Percentiles rank a stretch among this genome's conserved stretches.
Evolutionary conservation across 768 basidiomycete genomes (phyloP).

Genomic region (Leccinum variicolor): DNA sequence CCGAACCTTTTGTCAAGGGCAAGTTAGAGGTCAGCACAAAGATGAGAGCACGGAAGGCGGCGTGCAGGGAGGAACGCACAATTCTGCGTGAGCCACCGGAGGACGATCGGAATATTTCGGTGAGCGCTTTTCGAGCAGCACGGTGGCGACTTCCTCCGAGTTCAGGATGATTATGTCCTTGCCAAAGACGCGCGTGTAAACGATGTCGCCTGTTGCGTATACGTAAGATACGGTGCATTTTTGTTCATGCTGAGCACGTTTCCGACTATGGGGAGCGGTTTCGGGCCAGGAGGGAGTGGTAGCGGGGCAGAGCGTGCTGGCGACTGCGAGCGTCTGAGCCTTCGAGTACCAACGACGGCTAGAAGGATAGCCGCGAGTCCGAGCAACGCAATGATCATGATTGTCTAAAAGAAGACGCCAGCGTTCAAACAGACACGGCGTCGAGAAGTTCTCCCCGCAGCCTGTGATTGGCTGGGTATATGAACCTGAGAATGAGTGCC

Average conservation of each 20-base stretch:
- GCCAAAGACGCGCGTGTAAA: slow-evolving; percentile 31
- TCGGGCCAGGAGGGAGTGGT: slow-evolving; percentile 20
- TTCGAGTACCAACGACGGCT: background rate
- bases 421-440: background rate
- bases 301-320: background rate
- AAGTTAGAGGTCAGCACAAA: background rate
- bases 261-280: slow-evolving; percentile 12
- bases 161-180: slow-evolving; percentile 50
- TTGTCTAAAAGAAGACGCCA: background rate
- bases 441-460: too few species aligned
- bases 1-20: background rate
- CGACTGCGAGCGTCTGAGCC: background rate
- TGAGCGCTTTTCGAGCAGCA: slow-evolving; percentile 51
- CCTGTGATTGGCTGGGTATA: background rate
- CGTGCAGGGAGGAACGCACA: background rate
- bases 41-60: background rate
- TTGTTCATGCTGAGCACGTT: slow-evolving; percentile 10
- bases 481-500: background rate
- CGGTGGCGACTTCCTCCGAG: slow-evolving; percentile 42
- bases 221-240: slow-evolving; percentile 9
- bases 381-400: background rate
- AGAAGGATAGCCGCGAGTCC: slow-evolving; percentile 3
- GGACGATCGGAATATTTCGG: slow-evolving; percentile 43
- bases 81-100: background rate
- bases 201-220: slow-evolving; percentile 1